These are phyloP conservation scores for Lactarius hengduanensis DNA, from an alignment of 768 basidiomycete genomes.

Conservation along the genomic window DNA sequence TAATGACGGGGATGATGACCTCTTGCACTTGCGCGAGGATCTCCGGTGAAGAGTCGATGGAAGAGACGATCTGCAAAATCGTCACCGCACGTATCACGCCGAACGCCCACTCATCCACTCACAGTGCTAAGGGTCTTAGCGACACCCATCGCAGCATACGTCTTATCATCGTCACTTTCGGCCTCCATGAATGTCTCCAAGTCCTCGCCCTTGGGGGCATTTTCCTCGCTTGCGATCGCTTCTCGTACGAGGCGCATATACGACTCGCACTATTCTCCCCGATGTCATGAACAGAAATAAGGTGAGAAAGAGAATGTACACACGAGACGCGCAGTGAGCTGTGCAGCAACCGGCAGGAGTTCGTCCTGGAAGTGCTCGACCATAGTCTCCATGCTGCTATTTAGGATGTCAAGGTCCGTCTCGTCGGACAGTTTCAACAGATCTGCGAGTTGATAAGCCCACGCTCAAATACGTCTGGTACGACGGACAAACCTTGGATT, in stretches of 20 bases:
- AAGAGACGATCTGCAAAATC: slow-evolving; percentile 59
- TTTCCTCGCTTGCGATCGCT: slow-evolving; percentile 50
- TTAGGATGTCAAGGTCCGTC: slow-evolving; percentile 84
- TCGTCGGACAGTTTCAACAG: slow-evolving; percentile 89
- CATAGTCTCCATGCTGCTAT: slow-evolving; percentile 80
- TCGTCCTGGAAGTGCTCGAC: slow-evolving; percentile 84
- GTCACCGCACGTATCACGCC: background rate
- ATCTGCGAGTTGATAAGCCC: slow-evolving; percentile 43
- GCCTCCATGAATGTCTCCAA: slow-evolving; percentile 51
- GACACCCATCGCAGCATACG: slow-evolving; percentile 83
- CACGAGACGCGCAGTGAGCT: slow-evolving; percentile 75
- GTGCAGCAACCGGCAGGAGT: slow-evolving; percentile 79
- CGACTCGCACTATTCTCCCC: slow-evolving; percentile 63
- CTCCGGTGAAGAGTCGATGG: slow-evolving; percentile 70
- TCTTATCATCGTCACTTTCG: slow-evolving; percentile 78
- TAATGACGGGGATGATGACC: slow-evolving; percentile 74
- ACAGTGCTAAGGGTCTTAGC: slow-evolving; percentile 83
- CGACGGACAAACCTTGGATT: slow-evolving; percentile 59
- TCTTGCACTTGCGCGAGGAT: slow-evolving; percentile 80
- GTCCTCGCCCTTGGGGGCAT: slow-evolving; percentile 49
- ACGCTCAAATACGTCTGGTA: background rate
- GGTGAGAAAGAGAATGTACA: slow-evolving; percentile 32
- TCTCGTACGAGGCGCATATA: slow-evolving; percentile 80
- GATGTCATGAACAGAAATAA: slow-evolving; percentile 5
- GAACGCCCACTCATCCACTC: slow-evolving; percentile 30